These are phyloP conservation scores for Boeremia exigua DNA, from an alignment of 2,329 filamentous ascomycete genomes.

Conservation along the genomic window DNA sequence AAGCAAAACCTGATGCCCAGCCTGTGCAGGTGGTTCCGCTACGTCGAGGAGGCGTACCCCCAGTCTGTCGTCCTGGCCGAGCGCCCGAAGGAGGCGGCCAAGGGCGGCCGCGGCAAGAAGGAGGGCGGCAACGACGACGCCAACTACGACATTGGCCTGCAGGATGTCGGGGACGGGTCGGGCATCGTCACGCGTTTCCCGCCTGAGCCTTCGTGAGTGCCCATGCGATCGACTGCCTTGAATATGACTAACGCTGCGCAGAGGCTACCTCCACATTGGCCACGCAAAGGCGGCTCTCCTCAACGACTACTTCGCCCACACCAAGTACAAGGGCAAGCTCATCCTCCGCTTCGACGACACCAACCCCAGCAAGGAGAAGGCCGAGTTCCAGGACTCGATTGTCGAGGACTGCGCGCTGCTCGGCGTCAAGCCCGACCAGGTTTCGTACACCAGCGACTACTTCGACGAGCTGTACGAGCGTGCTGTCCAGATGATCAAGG, in stretches of 20 bases:
- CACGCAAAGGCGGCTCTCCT: conserved; percentile 93
- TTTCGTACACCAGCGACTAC: conserved; percentile 93
- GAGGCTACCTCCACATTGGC: conserved; percentile 89
- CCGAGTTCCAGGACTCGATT: conserved; percentile 94
- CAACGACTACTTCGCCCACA: conserved; percentile 96
- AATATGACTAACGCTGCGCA: conserved; percentile 24
- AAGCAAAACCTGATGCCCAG: conserved; percentile 79
- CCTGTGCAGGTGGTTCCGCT: conserved; percentile 84
- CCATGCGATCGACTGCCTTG: background rate
- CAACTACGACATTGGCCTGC: conserved; percentile 87
- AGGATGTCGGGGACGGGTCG: conserved; percentile 75
- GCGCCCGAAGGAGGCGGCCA: conserved; percentile 46
- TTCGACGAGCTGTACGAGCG: conserved; percentile 91
- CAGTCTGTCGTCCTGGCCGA: conserved; percentile 76
- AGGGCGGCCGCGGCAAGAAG: conserved; percentile 74
- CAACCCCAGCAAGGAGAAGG: conserved; percentile 96
- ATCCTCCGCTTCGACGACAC: conserved; percentile 96
- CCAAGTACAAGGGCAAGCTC: conserved; percentile 88
- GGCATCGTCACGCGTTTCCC: conserved; percentile 90
- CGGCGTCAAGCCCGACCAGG: conserved; percentile 85
- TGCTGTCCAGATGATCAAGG: conserved; percentile 81
- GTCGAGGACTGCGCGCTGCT: conserved; percentile 89
- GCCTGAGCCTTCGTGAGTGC: conserved; percentile 82
- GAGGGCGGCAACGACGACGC: conserved; percentile 81
- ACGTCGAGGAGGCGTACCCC: conserved; percentile 80